Evolutionary conservation across 2,329 filamentous ascomycete species (phyloP).

Genomic region (Beauveria varroae): DNA sequence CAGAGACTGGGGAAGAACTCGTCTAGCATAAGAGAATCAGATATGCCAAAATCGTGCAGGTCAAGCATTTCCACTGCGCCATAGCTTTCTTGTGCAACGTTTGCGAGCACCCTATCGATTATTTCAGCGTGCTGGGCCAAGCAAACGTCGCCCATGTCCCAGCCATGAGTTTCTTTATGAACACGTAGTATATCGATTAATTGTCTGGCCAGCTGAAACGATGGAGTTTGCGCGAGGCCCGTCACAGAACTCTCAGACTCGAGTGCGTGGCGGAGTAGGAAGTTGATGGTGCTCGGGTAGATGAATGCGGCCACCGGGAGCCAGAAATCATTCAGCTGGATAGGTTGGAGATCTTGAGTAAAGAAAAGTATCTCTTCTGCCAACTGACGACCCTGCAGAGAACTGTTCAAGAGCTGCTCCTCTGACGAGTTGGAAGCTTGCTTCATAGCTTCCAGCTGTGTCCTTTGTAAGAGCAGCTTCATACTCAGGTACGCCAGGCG

Average conservation of each 20-base stretch:
- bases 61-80: constrained; percentile 13
- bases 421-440: constrained; percentile 17
- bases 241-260: constrained; percentile 31
- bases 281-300: constrained; percentile 41
- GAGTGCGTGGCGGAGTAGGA: constrained; percentile 40
- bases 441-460: constrained; percentile 36
- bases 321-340: constrained; percentile 43
- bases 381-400: constrained; percentile 34
- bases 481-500: constrained; percentile 42
- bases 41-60: constrained; percentile 22
- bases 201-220: constrained; percentile 35
- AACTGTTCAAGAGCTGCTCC: constrained; percentile 22
- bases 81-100: constrained; percentile 19
- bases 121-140: constrained; percentile 39
- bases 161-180: constrained; percentile 31
- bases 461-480: constrained; percentile 37
- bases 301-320: constrained; percentile 39
- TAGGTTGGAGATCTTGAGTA: constrained; percentile 35
- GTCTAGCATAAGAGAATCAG: constrained; percentile 26
- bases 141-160: constrained; percentile 46
- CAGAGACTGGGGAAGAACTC: constrained; percentile 28
- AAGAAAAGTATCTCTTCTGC: constrained; percentile 43
- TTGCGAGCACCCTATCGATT: constrained; percentile 34
- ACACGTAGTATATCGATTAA: constrained; percentile 31
- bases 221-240: constrained; percentile 28